Base-by-base conservation (phyloP, 2,329 filamentous ascomycete species). In the Purpureocillium takamizusanense region DNA sequence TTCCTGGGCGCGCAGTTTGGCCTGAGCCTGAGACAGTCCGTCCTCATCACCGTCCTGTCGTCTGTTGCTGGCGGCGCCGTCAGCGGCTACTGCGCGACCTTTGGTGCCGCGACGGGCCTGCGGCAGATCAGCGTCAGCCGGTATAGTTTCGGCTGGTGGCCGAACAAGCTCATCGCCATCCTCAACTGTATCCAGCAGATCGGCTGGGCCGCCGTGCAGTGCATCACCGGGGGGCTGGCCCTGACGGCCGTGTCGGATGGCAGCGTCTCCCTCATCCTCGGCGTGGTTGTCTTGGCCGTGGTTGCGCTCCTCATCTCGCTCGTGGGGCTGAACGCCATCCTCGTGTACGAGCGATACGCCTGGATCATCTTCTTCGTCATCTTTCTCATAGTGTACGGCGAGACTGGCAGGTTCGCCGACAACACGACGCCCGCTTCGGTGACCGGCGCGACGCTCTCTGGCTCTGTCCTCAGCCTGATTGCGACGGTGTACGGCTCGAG, bases 121-220 rank as follows among this genome's bases (percentile, higher is more conserved):
- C 65, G 70, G 39, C 69, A 74, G 47, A 64, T 73, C 41, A 68
- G 65, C 37, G 66, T 73, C 32, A 61, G 60, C 25, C 61, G 70
- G 32, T 73, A 69, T 51, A 63, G 59, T 27, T 63, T 73, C 32
- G 69, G 70, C 17, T 73, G 64, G 61, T 73, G 63, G 58, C 70
- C 69, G 1, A 64, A 61, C 41, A 70, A 69, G 49, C 47, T 72
- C 30, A 63, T 72, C 39, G 68, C 68, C 11, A 47, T 67, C 8
- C 60, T 76, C 18, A 52, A 51, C 39, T 45, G 47, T 18, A 41
- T 51, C n/a, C 47, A 51, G 41, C 50, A 52, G 42, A 75, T 69
- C 18, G 72, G 71, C 10, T 76, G 72, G 58, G 65, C 63, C 57
- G 73, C 31, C 63, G 48, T 76, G 10, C 65, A 65, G 18, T 66